Evolutionary conservation across 1,284 basidiomycete species (phyloP).

Genomic region (Ustilago crameri): DNA sequence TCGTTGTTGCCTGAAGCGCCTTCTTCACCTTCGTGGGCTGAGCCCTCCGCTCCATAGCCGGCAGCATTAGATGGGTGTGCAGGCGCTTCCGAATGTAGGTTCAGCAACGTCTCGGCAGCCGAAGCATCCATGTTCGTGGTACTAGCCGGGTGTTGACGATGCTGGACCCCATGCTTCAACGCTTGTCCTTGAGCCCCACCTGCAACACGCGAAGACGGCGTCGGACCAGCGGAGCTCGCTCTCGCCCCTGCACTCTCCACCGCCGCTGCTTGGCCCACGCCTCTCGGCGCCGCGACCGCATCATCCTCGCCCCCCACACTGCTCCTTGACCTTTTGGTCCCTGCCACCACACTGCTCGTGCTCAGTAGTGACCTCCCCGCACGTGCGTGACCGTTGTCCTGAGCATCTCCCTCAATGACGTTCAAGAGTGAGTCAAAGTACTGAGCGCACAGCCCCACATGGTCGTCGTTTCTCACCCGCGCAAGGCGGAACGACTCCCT

Average conservation of each 20-base stretch:
- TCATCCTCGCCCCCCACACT: neutral
- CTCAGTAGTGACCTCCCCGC: slow-evolving; percentile 19
- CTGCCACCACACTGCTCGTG: slow-evolving; percentile 18
- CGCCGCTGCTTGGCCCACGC: slow-evolving; percentile 9
- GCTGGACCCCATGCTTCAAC: neutral
- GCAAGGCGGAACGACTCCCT: slow-evolving; percentile 34
- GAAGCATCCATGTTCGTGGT: slow-evolving; percentile 32
- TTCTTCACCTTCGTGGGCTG: neutral
- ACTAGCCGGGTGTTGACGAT: slow-evolving; percentile 7
- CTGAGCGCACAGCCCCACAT: slow-evolving; percentile 41
- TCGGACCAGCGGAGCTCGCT: slow-evolving; percentile 14
- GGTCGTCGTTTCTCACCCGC: slow-evolving; percentile 33
- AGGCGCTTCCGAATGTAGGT: slow-evolving; percentile 34
- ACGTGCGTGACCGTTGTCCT: slow-evolving; percentile 4
- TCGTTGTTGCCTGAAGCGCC: neutral
- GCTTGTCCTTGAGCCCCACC: neutral
- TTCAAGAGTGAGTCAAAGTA: slow-evolving; percentile 48
- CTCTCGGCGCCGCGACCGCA: slow-evolving; percentile 2
- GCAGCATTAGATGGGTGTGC: neutral
- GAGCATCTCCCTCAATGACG: slow-evolving; percentile 39
- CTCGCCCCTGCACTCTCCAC: slow-evolving; percentile 4
- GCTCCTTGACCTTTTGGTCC: slow-evolving; percentile 36
- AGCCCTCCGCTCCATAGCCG: neutral
- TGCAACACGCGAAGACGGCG: slow-evolving; percentile 3
- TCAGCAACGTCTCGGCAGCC: slow-evolving; percentile 43